Conservation (phyloP, 202 grass and related monocot genomes). For the Brachypodium distachyon region DNA sequence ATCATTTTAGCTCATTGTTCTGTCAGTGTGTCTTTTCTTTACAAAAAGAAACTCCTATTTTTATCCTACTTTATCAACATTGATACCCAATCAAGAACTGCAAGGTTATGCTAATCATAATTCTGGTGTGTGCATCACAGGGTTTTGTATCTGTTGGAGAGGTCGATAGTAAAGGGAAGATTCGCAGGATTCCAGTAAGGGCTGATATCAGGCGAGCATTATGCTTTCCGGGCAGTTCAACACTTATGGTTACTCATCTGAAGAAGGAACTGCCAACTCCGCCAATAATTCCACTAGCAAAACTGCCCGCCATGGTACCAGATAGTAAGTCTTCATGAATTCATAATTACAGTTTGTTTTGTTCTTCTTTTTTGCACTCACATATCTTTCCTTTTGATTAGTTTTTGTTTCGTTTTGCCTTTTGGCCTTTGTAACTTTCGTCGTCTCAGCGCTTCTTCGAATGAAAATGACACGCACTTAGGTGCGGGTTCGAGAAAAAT, state of each 20-base stretch:
- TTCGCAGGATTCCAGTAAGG: conserved; percentile 58
- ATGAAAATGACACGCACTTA: too few species aligned
- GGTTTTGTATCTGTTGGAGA: conserved; percentile 72
- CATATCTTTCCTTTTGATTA: too few species aligned
- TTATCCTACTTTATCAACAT: conserved; percentile 3
- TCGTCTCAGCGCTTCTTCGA: too few species aligned
- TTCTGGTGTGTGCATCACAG: conserved; percentile 33
- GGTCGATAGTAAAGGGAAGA: conserved; percentile 71
- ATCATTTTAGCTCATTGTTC: background rate
- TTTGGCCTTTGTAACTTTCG: too few species aligned
- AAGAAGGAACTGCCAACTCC: conserved; percentile 34
- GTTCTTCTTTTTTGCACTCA: too few species aligned
- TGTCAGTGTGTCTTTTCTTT: background rate
- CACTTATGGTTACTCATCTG: conserved; percentile 66
- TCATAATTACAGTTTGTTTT: too few species aligned
- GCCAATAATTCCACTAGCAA: conserved; percentile 1
- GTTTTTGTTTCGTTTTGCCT: too few species aligned
- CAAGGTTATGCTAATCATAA: conserved; percentile 6
- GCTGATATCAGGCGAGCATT: conserved; percentile 68
- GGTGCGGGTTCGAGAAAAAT: too few species aligned
- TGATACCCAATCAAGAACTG: background rate
- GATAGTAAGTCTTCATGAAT: conserved; percentile 47
- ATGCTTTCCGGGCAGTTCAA: conserved; percentile 87
- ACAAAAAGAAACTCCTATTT: background rate
- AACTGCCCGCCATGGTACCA: conserved; percentile 1